Evolutionary conservation across 2,329 filamentous ascomycete genomes (phyloP).

Genomic region (Zasmidium citrigriseum): DNA sequence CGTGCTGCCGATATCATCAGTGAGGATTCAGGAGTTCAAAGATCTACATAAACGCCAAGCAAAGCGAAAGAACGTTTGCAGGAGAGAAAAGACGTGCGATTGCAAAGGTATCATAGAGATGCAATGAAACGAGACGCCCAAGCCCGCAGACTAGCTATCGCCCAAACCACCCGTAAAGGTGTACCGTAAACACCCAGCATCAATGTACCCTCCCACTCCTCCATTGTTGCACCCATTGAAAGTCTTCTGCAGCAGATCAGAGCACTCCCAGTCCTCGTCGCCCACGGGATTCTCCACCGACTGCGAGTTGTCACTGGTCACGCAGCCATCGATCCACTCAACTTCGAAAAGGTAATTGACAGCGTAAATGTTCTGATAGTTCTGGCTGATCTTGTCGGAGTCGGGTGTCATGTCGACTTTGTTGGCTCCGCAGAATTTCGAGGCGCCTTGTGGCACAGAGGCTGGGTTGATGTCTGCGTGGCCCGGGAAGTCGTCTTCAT

Average conservation of each 20-base stretch:
- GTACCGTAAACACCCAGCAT: slow-evolving; percentile 9
- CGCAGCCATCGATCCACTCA: not conserved
- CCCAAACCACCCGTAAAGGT: not conserved
- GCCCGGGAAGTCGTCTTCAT: slow-evolving; percentile 8
- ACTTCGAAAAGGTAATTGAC: slow-evolving; percentile 3
- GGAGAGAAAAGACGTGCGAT: too few species aligned
- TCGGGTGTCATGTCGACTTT: slow-evolving; percentile 3
- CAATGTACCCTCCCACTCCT: slow-evolving; percentile 3
- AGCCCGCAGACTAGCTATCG: not conserved
- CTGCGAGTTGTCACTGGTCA: not conserved
- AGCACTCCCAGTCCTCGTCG: not conserved
- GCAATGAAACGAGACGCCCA: not conserved
- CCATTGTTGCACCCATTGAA: slow-evolving; percentile 2
- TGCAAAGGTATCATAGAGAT: too few species aligned
- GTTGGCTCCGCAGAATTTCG: slow-evolving; percentile 3
- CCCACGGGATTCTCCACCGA: slow-evolving; percentile 1
- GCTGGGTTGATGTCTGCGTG: slow-evolving; percentile 5
- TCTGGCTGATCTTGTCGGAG: not conserved
- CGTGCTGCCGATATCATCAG: slow-evolving; percentile 14
- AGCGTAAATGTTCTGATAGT: not conserved
- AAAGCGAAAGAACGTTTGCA: too few species aligned
- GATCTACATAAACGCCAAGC: too few species aligned
- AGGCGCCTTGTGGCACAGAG: not conserved
- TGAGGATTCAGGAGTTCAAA: slow-evolving; percentile 6
- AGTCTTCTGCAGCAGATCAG: not conserved